Evolutionary conservation across 257 asterid species (phyloP).

Genomic region (Solanum pimpinellifolium): DNA sequence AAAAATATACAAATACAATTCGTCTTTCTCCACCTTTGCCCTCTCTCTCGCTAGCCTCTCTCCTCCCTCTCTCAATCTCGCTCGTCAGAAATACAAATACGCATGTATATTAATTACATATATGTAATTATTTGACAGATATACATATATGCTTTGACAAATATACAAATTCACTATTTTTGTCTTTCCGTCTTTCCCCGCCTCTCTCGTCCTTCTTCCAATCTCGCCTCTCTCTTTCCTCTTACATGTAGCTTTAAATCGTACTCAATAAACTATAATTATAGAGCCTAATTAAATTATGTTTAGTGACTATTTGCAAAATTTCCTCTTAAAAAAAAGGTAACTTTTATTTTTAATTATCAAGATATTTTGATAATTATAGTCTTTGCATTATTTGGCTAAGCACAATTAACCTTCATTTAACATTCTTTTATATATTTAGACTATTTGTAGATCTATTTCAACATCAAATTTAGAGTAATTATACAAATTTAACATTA

Average conservation of each 20-base stretch:
- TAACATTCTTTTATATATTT: neutral
- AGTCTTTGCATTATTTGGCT: neutral
- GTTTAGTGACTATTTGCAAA: no score
- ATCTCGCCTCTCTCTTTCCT: neutral
- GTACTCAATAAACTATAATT: no score
- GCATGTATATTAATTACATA: no score
- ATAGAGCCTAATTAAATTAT: neutral
- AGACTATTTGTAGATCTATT: neutral
- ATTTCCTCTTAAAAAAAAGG: neutral
- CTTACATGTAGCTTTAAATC: neutral
- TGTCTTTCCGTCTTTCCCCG: neutral
- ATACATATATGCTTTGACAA: no score
- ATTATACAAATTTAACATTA: neutral
- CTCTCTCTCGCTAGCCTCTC: no score
- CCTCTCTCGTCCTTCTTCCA: no score
- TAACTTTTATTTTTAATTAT: neutral
- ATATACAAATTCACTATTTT: no score
- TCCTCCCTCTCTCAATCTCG: neutral
- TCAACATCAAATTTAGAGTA: neutral
- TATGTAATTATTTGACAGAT: no score
- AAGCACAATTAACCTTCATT: neutral
- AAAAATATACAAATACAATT: neutral
- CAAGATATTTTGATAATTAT: neutral
- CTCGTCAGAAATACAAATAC: neutral
- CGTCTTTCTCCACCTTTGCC: neutral